Base-by-base conservation (phyloP, 768 basidiomycete genomes). In the Termitomyces sp. region DNA sequence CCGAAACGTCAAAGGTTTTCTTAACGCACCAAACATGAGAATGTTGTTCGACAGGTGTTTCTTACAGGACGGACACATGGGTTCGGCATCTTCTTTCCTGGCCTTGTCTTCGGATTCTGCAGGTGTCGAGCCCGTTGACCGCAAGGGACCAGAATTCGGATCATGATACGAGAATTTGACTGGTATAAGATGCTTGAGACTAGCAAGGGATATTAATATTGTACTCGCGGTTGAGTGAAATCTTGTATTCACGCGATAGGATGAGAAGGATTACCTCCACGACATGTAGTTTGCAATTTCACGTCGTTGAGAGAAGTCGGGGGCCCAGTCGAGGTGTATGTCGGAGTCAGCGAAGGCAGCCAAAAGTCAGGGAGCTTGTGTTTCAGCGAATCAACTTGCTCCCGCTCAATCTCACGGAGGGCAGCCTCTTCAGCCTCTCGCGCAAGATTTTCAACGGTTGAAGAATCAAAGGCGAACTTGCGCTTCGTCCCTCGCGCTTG, bases 301-400 rank as follows among this genome's bases (percentile, higher is more conserved):
- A 94, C 80, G 63, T 94, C 91, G 62, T 81, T 79, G 42, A 94
- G 71, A 3, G 86, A 87, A 27, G 76, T 78, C 2, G 86, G 86
- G 10, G 77, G 79, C 0, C 84, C 84, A 48, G 67, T 76, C 32
- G 88, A 76, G 23, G 81, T 73, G 70, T 89, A 83, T 44, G 81
- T 95, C 0, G 95, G 95, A 0, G 95, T 94, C 25, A 98, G 73
- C 0, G 91, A 94, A 2, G 94, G 94, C 39, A 99, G 77, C 97
- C 97, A 99, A 68, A 97, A 99, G 64, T 97, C 94, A 2, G 97
- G 94, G 3, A 98, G 80, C 69, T 98, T 97, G 58, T 84, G 81
- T 57, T 88, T 90, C 55, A 96, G 73, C 3, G 88, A 81, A 59
- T 94, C 93, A 0, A 88, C 87, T 62, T 91, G 89, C 68, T 97